Evolutionary conservation across 768 basidiomycete species (phyloP), one percentile per base, ranked within the genome.

Genomic region (Lactarius pseudohatsudake): DNA sequence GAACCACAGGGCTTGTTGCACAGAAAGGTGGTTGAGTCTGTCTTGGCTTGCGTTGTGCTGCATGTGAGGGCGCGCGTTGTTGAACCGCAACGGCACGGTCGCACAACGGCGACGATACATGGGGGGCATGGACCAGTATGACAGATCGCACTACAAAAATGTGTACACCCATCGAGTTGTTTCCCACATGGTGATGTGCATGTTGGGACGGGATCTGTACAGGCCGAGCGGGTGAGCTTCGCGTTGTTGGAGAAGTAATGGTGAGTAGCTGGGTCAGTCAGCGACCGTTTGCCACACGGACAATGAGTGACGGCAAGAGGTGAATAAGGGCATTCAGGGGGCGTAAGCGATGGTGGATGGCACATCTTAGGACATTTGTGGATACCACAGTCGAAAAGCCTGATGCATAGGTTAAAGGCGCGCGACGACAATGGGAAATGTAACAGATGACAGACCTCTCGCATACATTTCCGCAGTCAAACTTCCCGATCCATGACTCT

Each of bases 71-170:
- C 75, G 16, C 88, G 77, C 26, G 81, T 87, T 2, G 86, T 89
- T 20, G 84, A 80, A 0, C 95, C 96, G 68, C 97, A 98, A 36
- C 97, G 83, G 75, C 97, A 99, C 3, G 91, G 90, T 7, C 89
- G 81, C 4, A 86, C 83, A 50, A 95, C 81, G 55, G 80, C 77
- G 59, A 90, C 84, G 1, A 76, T 74, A 76, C 96, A 98, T 0
- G 94, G 91, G 0, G 90, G 89, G 72, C 96, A 98, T 0, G 83
- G 75, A 0, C 90, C 93, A 20, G 77, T 78, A 73, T 98, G 96
- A 72, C 97, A 98, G 11, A 72, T 78, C 0, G 74, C 75, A 15
- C 80, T 77, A 73, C 97, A 99, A 5, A 78, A 75, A 74, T 99
- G 97, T 0, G 82, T 84, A 72, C 97, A 99, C 4, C 77, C 76